Percentiles rank a stretch among this genome's conserved stretches.
These are phyloP conservation scores for Capsicum chinense DNA, from an alignment of 257 asterid species.

Conservation along the genomic window DNA sequence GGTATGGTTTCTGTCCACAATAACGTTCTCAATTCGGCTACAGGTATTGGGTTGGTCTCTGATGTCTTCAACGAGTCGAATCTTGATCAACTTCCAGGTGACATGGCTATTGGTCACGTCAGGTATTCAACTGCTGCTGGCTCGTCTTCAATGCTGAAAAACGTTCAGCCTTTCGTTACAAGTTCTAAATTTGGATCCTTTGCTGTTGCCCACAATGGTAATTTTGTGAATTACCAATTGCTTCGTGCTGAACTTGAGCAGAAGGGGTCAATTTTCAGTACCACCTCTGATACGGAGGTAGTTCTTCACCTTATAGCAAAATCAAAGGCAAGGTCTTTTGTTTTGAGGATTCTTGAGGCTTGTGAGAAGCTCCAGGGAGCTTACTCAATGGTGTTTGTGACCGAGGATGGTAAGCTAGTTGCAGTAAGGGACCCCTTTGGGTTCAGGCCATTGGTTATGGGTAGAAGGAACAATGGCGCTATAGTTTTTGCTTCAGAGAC, in stretches of 20 bases:
- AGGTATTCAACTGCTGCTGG: constrained; percentile 88
- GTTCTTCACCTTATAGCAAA: constrained; percentile 81
- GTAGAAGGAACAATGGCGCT: constrained; percentile 53
- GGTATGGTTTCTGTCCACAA: constrained; percentile 78
- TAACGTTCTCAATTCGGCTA: constrained; percentile 60
- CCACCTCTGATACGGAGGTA: constrained; percentile 85
- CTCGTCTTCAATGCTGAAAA: constrained; percentile 78
- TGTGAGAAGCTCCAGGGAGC: constrained; percentile 86
- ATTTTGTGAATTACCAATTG: constrained; percentile 78
- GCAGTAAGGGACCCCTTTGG: constrained; percentile 56
- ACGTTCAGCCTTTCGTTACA: constrained; percentile 92
- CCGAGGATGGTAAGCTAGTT: constrained; percentile 50
- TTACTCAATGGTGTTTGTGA: constrained; percentile 66
- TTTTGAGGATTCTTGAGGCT: constrained; percentile 79
- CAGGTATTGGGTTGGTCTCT: constrained; percentile 83
- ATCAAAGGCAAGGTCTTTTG: constrained; percentile 75
- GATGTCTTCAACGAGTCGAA: constrained; percentile 78
- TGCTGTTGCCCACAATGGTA: constrained; percentile 97
- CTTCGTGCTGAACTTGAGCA: constrained; percentile 85
- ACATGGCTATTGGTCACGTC: constrained; percentile 85
- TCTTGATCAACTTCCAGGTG: constrained; percentile 71
- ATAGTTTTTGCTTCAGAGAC: constrained; percentile 58
- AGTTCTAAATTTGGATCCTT: constrained; percentile 78
- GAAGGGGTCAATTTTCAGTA: constrained; percentile 80
- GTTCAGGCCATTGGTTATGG: constrained; percentile 60